These are phyloP conservation scores for Clarireedia sp. DNA, from an alignment of 2,329 filamentous ascomycete species.

Conservation along the genomic window DNA sequence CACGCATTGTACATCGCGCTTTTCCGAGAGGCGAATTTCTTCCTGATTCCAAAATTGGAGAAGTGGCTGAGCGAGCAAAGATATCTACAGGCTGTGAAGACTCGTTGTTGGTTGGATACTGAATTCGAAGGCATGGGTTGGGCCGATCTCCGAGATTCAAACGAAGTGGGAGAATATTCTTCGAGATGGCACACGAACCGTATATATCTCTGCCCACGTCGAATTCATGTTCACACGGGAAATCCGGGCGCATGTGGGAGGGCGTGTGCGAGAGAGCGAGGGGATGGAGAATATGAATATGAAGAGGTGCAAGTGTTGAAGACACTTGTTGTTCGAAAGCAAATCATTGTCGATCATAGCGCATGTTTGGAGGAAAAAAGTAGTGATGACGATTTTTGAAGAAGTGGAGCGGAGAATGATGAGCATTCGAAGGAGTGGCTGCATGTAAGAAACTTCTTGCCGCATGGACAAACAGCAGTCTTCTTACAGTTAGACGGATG, in stretches of 20 bases:
- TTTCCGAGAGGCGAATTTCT: conserved; percentile 30
- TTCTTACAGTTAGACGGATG: too few species aligned
- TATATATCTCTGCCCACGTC: conserved; percentile 33
- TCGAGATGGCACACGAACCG: conserved; percentile 28
- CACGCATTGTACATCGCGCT: conserved; percentile 30
- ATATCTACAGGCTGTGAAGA: conserved; percentile 8
- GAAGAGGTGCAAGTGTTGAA: not conserved
- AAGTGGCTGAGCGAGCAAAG: conserved; percentile 21
- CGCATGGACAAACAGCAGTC: too few species aligned
- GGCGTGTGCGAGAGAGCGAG: not conserved
- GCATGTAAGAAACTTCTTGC: too few species aligned
- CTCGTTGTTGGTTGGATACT: not conserved
- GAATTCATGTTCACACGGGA: conserved; percentile 17
- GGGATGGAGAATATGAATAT: not conserved
- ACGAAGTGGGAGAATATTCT: conserved; percentile 1
- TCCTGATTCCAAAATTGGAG: conserved; percentile 26
- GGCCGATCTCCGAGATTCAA: not conserved
- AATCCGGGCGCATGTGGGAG: not conserved
- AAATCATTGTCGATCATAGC: not conserved
- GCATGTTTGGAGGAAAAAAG: not conserved
- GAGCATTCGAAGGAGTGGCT: too few species aligned
- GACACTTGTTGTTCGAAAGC: not conserved
- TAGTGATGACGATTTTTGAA: not conserved
- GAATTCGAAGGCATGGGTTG: not conserved
- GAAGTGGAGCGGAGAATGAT: too few species aligned